Conservation (phyloP, 2,329 filamentous ascomycete species). For the Trichothecium sympodiale region DNA sequence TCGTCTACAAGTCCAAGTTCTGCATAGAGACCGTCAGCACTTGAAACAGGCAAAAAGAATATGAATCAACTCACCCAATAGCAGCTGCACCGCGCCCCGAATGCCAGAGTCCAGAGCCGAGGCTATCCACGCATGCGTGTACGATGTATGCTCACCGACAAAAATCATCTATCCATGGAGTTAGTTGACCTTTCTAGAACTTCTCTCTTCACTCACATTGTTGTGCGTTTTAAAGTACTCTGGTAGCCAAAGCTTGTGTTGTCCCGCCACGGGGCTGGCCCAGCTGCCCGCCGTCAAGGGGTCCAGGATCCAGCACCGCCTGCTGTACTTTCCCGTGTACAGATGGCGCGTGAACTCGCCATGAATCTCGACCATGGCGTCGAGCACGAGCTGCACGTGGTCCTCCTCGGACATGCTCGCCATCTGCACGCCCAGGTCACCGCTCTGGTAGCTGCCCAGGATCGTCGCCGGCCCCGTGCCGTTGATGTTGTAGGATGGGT, state of each 20-base stretch:
- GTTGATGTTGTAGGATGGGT: constrained; percentile 57
- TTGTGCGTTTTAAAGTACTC: constrained; percentile 61
- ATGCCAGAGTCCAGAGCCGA: constrained; percentile 58
- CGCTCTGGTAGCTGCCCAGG: constrained; percentile 45
- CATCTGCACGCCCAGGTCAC: constrained; percentile 25
- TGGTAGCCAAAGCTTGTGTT: constrained; percentile 60
- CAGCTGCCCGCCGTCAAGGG: constrained; percentile 49
- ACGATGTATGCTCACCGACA: constrained; percentile 57
- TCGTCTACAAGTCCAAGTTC: constrained; percentile 12
- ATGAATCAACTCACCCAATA: constrained; percentile 28
- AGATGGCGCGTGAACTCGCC: constrained; percentile 31
- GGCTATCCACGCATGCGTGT: constrained; percentile 62
- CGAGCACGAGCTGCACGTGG: constrained; percentile 51
- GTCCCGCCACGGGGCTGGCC: constrained; percentile 48
- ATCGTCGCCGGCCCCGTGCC: constrained; percentile 50
- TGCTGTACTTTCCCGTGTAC: constrained; percentile 53
- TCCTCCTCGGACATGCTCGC: constrained; percentile 41
- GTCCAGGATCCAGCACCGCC: constrained; percentile 56
- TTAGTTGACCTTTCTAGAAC: not conserved
- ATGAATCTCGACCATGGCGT: constrained; percentile 57
- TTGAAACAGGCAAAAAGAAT: no score
- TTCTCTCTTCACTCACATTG: constrained; percentile 26
- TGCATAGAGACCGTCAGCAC: not conserved
- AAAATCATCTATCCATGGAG: constrained; percentile 45
- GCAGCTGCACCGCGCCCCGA: constrained; percentile 50